Evolutionary conservation across 345 rosid genomes (phyloP), one percentile per base, ranked within the genome.

Genomic region (Gossypium sturtianum): DNA sequence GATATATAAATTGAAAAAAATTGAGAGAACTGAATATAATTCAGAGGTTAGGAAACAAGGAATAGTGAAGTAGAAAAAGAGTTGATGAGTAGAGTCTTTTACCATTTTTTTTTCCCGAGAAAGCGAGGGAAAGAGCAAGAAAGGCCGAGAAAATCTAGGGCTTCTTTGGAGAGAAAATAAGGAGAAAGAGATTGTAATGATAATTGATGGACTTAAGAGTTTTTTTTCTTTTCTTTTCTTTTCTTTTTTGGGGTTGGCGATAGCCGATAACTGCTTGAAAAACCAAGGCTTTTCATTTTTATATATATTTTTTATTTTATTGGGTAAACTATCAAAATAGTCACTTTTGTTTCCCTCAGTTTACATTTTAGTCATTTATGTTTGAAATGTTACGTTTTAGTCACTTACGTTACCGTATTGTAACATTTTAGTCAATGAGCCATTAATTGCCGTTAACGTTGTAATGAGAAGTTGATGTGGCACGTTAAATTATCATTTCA

Each of bases 91-190:
- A 44, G 2, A 66, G n/a, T 2, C 1, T 65, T 83, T 76, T 78
- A 82, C 87, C 87, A 82, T 84, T 80, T 78, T 34, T 34, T 77
- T 78, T 43, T 27, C 77, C 72, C 7, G 77, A 74, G 69, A 77
- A 68, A 70, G 48, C 51, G 78, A 54, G 58, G 43, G 23, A 58
- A 58, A 47, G 56, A 65, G 63, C 47, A 73, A 71, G 70, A 58
- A 45, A 41, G 27, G 38, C 45, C 12, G 83, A 82, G 85, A 80
- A 76, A 84, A 84, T 80, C 78, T 84, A 82, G 84, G 81, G 78
- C 82, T 75, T 47, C 3, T 45, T 66, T 44, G 38, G 58, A 65
- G 70, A 61, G 61, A 27, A 41, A 12, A 13, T 1, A 51, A 51
- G 6, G 70, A 2, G 45, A 27, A n/a, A 3, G 20, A 57, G 61